Evolutionary conservation across 2,329 filamentous ascomycete species (phyloP), one percentile per base, ranked within the genome.

Genomic region (Plectosphaerella sp.): DNA sequence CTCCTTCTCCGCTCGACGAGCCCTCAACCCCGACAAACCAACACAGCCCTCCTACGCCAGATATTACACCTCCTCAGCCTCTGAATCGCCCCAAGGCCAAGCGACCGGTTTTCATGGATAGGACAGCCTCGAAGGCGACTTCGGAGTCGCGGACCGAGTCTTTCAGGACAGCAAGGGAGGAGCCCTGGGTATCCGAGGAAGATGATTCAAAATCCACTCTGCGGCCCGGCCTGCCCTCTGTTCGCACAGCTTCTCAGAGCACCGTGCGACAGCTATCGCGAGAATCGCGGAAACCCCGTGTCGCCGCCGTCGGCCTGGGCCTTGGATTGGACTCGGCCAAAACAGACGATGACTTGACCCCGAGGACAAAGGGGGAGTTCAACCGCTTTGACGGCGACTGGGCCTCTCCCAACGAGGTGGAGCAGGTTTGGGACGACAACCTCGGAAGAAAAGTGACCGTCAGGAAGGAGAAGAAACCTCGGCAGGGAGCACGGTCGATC

Each of bases 1-100:
- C 41, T 43, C n/a, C 41, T 18, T 43, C 41, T 12, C 41, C 16
- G 16, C 52, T 36, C 14, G 48, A 48, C 11, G 60, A 73, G 10
- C 78, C 78, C n/a, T 72, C 74, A 51, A 89, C 86, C 5, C 84
- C 86, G 48, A 78, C 83, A 25, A 81, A 83, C 57, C 82, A 86
- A 57, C 78, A 79, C 61, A 88, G 83, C 60, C 86, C 86, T 15
- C 87, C 86, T 33, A 91, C 88, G 3, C 88, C 88, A 35, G 88
- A 91, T 67, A 80, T 87, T 45, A 91, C 88, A 15, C 88, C 87
- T 49, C 88, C 88, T 36, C 79, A 83, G 54, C 67, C 69, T 43
- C 62, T 65, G 47, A 67, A 66, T 37, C 74, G 73, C 52, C 68
- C 75, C 15, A 73, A 71, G 61, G 63, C 70, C 50, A 62, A 73